Evolutionary conservation across 225 moss, liverwort and hornwort genomes (phyloP).

Genomic region (Physcomitrellopsis africana): DNA sequence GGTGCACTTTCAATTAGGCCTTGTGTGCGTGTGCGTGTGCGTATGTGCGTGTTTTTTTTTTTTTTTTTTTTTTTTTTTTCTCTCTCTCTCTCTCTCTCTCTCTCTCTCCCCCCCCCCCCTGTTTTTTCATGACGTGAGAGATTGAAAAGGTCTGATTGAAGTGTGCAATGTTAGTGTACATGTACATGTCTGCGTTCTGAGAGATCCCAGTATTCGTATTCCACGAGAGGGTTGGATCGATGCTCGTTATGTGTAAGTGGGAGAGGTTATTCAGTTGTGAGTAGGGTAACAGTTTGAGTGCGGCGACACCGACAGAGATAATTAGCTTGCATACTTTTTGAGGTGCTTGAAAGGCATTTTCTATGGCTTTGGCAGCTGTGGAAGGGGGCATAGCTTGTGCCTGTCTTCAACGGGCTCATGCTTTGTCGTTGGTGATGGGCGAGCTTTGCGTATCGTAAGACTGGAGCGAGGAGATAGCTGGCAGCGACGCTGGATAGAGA

Average conservation of each 20-base stretch:
- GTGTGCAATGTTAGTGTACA: neutral
- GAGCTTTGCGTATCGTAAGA: constrained; percentile 38
- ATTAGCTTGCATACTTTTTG: constrained; percentile 32
- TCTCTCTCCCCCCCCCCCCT: neutral
- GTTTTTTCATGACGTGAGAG: constrained; percentile 42
- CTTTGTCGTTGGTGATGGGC: constrained; percentile 32
- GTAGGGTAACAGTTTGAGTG: constrained; percentile 21
- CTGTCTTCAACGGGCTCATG: constrained; percentile 30
- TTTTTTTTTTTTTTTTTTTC: too few relatives aligned
- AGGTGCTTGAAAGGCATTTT: constrained; percentile 46
- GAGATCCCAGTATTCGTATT: constrained; percentile 24
- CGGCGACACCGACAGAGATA: constrained; percentile 29
- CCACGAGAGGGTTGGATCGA: constrained; percentile 30
- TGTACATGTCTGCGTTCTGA: constrained; percentile 16
- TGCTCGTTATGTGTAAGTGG: constrained; percentile 28
- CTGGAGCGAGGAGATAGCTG: constrained; percentile 55
- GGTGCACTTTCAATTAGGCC: constrained; percentile 50
- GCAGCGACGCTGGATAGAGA: constrained; percentile 56
- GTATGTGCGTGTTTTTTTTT: too few relatives aligned
- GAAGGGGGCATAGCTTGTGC: constrained; percentile 42
- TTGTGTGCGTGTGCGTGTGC: neutral
- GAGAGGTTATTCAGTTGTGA: constrained; percentile 30
- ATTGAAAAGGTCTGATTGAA: constrained; percentile 24
- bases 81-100: too few relatives aligned
- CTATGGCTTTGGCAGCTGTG: constrained; percentile 60